Percentiles rank a stretch among this genome's conserved stretches.
Conservation (phyloP, 73 alveolate genomes). For the Uronychia setigera region DNA sequence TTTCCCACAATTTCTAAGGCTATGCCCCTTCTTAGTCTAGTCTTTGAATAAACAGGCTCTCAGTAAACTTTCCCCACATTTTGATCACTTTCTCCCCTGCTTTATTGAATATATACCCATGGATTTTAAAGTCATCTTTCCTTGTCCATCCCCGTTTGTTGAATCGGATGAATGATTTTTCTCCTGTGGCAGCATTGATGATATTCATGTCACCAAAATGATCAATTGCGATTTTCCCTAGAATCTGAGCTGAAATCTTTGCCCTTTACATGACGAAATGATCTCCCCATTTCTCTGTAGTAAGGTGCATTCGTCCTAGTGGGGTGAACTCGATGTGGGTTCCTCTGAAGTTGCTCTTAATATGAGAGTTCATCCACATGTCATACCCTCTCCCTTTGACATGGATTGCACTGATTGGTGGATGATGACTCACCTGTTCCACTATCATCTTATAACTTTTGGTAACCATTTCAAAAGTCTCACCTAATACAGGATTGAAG, state of each 20-base stretch:
- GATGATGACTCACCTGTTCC: constrained; percentile 84
- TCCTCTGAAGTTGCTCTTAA: constrained; percentile 87
- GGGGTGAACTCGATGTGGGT: constrained; percentile 88
- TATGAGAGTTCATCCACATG: constrained; percentile 87
- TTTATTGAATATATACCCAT: constrained; percentile 68
- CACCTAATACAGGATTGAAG: constrained; percentile 80
- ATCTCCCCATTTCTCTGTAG: constrained; percentile 72
- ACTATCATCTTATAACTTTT: constrained; percentile 42
- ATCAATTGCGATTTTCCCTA: constrained; percentile 89
- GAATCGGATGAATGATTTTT: constrained; percentile 74
- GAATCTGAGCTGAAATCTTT: constrained; percentile 77
- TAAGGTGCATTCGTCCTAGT: constrained; percentile 78
- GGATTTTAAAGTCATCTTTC: constrained; percentile 74
- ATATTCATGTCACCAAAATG: constrained; percentile 85
- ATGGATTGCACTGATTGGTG: constrained; percentile 89
- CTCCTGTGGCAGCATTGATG: constrained; percentile 79
- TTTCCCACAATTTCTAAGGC: constrained; percentile 59
- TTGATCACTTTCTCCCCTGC: constrained; percentile 69
- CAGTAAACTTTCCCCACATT: constrained; percentile 90
- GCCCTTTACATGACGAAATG: constrained; percentile 84
- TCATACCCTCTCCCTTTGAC: constrained; percentile 82
- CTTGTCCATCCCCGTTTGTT: constrained; percentile 84
- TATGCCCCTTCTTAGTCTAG: constrained; percentile 47
- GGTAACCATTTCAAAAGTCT: constrained; percentile 64
- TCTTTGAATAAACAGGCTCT: constrained; percentile 60